These are phyloP conservation scores for Penicillium sp. DNA, from an alignment of 2,329 filamentous ascomycete species.

Conservation along the genomic window DNA sequence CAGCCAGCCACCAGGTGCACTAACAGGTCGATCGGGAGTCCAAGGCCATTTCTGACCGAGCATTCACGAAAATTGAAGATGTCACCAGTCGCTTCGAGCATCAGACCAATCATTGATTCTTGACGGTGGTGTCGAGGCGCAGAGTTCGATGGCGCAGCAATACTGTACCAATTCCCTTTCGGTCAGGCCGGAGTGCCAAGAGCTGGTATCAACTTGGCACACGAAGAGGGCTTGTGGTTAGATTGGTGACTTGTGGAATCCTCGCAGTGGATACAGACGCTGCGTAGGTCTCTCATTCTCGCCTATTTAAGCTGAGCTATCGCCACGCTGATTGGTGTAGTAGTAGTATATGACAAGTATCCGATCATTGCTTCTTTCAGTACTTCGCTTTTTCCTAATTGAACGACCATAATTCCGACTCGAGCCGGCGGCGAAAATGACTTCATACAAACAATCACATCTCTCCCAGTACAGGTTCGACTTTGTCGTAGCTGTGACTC, in stretches of 20 bases:
- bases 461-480: neutral
- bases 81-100: neutral
- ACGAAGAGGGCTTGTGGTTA: neutral
- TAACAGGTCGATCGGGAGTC: neutral
- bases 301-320: neutral
- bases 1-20: neutral
- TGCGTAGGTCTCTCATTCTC: neutral
- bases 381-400: neutral
- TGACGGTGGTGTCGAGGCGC: neutral
- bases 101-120: neutral
- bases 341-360: neutral
- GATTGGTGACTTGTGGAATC: neutral
- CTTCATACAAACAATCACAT: conserved; percentile 5
- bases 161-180: neutral
- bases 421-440: neutral
- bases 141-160: neutral
- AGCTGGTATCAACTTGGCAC: neutral
- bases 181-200: neutral
- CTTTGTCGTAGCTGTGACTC: neutral
- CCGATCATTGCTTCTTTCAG: neutral
- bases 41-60: neutral
- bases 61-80: neutral
- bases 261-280: neutral
- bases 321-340: too few species aligned
- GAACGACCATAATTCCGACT: neutral